Conservation (phyloP, 495 filamentous ascomycete species). For the Annulohypoxylon maeteangense region DNA sequence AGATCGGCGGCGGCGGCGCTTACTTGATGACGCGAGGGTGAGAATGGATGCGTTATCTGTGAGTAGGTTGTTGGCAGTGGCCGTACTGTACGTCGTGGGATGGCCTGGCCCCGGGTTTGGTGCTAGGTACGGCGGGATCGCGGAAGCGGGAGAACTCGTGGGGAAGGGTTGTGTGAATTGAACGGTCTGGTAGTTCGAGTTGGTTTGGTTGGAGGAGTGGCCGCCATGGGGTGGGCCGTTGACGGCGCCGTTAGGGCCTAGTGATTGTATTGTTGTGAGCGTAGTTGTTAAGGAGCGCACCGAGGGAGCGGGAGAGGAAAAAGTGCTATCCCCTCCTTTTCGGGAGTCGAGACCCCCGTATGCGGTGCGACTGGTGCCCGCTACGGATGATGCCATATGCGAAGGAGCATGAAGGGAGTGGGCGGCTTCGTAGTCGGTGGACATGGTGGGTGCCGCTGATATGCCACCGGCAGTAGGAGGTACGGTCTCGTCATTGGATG, state of each 20-base stretch:
- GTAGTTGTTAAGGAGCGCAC: constrained; percentile 93
- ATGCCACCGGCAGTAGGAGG: constrained; percentile 74
- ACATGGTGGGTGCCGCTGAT: constrained; percentile 76
- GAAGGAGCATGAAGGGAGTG: constrained; percentile 80
- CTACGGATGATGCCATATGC: constrained; percentile 71
- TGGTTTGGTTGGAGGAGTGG: constrained; percentile 60
- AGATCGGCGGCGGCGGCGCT: constrained; percentile 85
- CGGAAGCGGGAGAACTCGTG: constrained; percentile 74
- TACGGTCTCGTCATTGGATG: constrained; percentile 67
- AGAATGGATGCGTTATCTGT: constrained; percentile 96
- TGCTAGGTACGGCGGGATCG: constrained; percentile 81
- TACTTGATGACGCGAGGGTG: constrained; percentile 95
- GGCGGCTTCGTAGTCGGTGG: constrained; percentile 79
- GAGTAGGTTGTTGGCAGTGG: constrained; percentile 90
- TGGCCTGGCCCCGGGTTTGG: constrained; percentile 63
- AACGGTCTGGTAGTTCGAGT: constrained; percentile 63
- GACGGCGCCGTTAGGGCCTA: constrained; percentile 73
- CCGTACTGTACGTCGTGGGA: constrained; percentile 84
- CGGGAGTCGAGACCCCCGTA: constrained; percentile 72
- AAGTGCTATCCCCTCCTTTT: constrained; percentile 84
- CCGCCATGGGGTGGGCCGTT: constrained; percentile 49
- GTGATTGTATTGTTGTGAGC: constrained; percentile 94
- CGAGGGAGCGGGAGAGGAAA: constrained; percentile 92
- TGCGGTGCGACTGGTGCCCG: constrained; percentile 72
- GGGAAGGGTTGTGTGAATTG: constrained; percentile 96